phyloP scores from a whole-genome alignment of 2,329 filamentous ascomycete species.

The Sarocladiaceae sp. region DNA sequence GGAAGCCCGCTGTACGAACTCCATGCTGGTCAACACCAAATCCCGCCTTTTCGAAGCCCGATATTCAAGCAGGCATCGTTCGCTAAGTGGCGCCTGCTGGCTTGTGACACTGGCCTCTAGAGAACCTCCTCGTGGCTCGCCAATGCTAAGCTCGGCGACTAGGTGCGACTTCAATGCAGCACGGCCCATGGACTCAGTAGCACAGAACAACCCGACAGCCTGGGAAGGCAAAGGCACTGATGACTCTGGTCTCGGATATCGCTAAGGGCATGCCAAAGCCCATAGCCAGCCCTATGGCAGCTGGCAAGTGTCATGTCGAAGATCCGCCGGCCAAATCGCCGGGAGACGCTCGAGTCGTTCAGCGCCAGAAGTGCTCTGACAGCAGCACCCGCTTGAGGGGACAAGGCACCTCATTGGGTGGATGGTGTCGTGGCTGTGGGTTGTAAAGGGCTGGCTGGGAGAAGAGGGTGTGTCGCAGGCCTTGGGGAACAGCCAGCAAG shows the following conservation, averaged over 20 bases:
- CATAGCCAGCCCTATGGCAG: conserved; percentile 1
- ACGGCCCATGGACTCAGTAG: too few relatives aligned
- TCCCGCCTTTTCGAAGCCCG: background rate
- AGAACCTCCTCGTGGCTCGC: too few relatives aligned
- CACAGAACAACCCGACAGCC: background rate
- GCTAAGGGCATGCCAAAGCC: background rate
- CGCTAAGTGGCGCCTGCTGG: background rate
- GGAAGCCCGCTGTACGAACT: background rate
- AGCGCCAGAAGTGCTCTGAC: background rate
- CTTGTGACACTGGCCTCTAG: background rate
- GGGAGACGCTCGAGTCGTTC: conserved; percentile 1
- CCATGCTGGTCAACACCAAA: background rate
- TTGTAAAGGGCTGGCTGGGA: background rate
- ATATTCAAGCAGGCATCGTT: background rate
- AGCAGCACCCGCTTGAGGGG: background rate
- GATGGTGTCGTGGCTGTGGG: background rate
- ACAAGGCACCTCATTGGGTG: background rate
- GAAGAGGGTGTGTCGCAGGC: background rate
- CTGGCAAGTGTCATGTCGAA: background rate
- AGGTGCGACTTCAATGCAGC: too few relatives aligned
- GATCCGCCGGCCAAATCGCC: background rate
- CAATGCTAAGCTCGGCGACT: too few relatives aligned
- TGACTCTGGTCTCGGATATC: background rate
- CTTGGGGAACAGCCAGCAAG: background rate
- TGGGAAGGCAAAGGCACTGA: background rate